Conservation (phyloP, 257 asterid species). For the Sherardia arvensis region DNA sequence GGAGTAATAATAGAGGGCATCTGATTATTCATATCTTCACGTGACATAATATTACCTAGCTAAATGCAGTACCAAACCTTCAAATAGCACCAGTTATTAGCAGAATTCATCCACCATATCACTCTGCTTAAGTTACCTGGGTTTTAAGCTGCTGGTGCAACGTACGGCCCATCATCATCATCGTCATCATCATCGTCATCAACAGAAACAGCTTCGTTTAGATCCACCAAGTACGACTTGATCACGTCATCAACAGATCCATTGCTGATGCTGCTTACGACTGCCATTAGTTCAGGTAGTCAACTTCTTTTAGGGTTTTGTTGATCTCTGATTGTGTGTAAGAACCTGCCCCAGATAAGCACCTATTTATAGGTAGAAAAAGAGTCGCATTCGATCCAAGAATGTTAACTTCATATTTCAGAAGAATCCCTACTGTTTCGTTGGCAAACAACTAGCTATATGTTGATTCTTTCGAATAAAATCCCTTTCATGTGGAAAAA, state of each 20-base stretch:
- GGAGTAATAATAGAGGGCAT: no score
- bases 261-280: conserved; percentile 8
- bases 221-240: background rate
- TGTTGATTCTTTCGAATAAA: background rate
- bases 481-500: background rate
- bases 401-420: background rate
- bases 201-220: background rate
- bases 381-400: background rate
- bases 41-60: no score
- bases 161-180: conserved; percentile 16
- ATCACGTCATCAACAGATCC: background rate
- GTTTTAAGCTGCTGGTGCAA: conserved; percentile 24
- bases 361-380: background rate
- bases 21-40: no score
- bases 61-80: no score
- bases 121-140: background rate
- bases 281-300: background rate
- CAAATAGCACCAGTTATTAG: background rate
- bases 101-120: background rate
- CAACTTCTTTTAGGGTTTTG: background rate
- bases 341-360: background rate
- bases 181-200: conserved; percentile 21
- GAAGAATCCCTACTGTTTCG: background rate
- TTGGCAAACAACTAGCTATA: background rate
- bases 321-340: background rate